A percentile compares a stretch with the other conserved stretches of the same genome.
phyloP scores from a whole-genome alignment of 176 grass and related monocot species.

The Thalia dealbata region DNA sequence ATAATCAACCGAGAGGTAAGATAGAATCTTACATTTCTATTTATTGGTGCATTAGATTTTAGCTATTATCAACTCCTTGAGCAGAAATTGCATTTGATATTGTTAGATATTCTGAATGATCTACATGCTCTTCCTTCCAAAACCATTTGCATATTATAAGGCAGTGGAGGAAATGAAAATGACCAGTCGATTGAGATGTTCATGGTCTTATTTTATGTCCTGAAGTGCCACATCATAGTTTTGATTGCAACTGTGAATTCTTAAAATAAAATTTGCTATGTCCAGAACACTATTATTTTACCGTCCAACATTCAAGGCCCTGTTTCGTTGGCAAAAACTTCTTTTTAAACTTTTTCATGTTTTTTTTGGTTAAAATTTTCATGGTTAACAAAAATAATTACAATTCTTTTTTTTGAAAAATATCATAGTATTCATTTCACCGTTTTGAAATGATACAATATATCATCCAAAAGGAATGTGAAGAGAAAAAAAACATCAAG shows the following conservation, averaged over 20 bases:
- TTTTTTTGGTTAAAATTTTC: too few species aligned
- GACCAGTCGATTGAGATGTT: background rate
- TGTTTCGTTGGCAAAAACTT: too few species aligned
- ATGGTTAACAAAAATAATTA: too few species aligned
- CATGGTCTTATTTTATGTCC: background rate
- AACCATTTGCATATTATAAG: background rate
- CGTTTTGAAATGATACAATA: too few species aligned
- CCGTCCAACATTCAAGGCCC: too few species aligned
- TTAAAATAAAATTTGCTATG: background rate
- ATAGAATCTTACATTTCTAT: background rate
- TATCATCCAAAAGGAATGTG: too few species aligned
- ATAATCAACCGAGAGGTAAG: conserved; percentile 95
- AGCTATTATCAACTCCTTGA: background rate
- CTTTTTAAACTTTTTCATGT: too few species aligned
- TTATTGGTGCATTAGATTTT: background rate
- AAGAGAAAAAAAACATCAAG: too few species aligned
- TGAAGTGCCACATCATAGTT: background rate
- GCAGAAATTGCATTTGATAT: background rate
- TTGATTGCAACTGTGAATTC: background rate
- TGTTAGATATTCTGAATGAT: background rate
- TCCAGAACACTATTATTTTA: too few species aligned
- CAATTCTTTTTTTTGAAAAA: too few species aligned
- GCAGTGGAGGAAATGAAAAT: background rate
- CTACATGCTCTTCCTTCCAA: background rate
- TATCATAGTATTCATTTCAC: too few species aligned